Percentiles rank a stretch among this genome's conserved stretches.
These are phyloP conservation scores for Suhomyces xylopsoci DNA, from an alignment of 805 yeast genomes.

Conservation along the genomic window DNA sequence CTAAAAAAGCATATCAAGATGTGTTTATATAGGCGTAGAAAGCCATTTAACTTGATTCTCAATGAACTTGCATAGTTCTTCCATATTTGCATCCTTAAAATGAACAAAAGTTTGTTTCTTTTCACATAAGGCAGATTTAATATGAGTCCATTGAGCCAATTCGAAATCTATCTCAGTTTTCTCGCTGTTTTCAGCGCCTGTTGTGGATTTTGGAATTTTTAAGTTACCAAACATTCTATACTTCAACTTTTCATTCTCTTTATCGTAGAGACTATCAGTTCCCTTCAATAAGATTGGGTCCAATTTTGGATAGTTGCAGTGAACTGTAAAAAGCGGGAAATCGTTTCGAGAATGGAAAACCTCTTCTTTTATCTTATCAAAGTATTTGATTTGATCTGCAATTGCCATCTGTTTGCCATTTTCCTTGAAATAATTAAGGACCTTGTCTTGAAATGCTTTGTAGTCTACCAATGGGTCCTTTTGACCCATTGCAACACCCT, in stretches of 20 bases:
- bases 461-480: conserved; percentile 12
- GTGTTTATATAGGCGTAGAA: neutral
- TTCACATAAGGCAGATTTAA: conserved; percentile 25
- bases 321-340: conserved; percentile 27
- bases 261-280: conserved; percentile 25
- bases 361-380: conserved; percentile 17
- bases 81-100: conserved; percentile 18
- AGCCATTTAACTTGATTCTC: conserved; percentile 28
- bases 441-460: conserved; percentile 3
- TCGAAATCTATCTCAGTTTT: conserved; percentile 24
- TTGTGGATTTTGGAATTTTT: conserved; percentile 12
- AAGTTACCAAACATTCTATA: conserved; percentile 27
- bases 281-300: conserved; percentile 27
- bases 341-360: conserved; percentile 16
- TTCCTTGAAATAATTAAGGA: conserved; percentile 5
- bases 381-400: conserved; percentile 21
- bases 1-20: neutral
- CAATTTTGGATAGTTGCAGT: conserved; percentile 36
- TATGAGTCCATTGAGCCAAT: conserved; percentile 28
- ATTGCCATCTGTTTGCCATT: conserved; percentile 10
- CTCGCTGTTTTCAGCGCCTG: conserved; percentile 1
- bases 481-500: conserved; percentile 31
- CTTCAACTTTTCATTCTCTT: conserved; percentile 19
- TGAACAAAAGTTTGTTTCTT: conserved; percentile 22
- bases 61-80: conserved; percentile 24